Percentiles rank a stretch among this genome's conserved stretches.
These are phyloP conservation scores for Fagopyrum esculentum DNA, from an alignment of 148 eudicot species.

Conservation along the genomic window DNA sequence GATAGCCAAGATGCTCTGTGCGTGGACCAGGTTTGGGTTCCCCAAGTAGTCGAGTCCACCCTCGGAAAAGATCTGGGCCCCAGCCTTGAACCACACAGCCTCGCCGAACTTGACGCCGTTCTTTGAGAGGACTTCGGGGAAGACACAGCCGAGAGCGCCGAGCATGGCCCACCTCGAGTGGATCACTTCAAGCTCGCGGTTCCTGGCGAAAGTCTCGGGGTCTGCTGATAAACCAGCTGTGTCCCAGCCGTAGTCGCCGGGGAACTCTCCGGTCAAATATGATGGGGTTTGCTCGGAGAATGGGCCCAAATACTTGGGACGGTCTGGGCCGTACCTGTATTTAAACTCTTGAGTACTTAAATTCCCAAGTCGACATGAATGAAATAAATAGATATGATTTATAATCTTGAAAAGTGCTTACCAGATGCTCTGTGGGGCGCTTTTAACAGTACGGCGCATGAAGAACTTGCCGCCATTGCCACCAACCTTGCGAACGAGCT, in stretches of 20 bases:
- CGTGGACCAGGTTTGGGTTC: conserved; percentile 53
- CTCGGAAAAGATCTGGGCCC: conserved; percentile 51
- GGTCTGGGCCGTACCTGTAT: conserved; percentile 48
- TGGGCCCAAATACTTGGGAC: conserved; percentile 58
- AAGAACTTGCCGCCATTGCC: conserved; percentile 37
- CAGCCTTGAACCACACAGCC: conserved; percentile 65
- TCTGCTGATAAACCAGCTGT: conserved; percentile 60
- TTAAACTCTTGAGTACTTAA: too few species aligned
- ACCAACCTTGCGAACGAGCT: conserved; percentile 42
- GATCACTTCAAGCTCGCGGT: conserved; percentile 68
- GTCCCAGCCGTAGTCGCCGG: conserved; percentile 69
- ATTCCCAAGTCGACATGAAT: too few species aligned
- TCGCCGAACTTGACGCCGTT: conserved; percentile 55
- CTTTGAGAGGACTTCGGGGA: conserved; percentile 49
- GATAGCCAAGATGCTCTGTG: conserved; percentile 58
- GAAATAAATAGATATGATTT: too few species aligned
- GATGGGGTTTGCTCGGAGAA: conserved; percentile 67
- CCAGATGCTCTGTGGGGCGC: conserved; percentile 67
- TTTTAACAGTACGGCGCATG: conserved; percentile 60
- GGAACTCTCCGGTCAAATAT: conserved; percentile 57
- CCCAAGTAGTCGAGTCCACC: conserved; percentile 61
- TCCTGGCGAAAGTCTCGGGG: conserved; percentile 55
- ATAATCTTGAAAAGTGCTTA: conserved; percentile 6
- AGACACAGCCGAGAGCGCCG: conserved; percentile 57
- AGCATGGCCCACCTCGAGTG: conserved; percentile 68